These are phyloP conservation scores for Ettlia oleoabundans DNA, from an alignment of 139 green algal species.

Conservation along the genomic window DNA sequence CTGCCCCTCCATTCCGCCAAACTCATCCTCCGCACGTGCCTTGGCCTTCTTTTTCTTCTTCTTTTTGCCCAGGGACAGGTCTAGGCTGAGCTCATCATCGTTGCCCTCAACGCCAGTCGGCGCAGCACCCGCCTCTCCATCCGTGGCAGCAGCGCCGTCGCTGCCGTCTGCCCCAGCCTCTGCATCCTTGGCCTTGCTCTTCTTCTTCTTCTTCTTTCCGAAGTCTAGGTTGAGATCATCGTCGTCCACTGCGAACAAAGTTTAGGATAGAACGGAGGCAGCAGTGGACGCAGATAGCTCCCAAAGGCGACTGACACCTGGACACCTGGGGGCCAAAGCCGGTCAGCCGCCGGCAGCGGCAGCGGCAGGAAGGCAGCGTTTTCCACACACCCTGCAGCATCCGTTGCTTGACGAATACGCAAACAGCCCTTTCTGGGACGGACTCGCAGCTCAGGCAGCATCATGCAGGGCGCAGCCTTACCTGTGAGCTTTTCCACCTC, in stretches of 20 bases:
- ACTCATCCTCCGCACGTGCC: slow-evolving; percentile 56
- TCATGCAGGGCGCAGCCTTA: neutral
- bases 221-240: slow-evolving; percentile 50
- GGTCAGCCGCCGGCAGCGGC: too few relatives aligned
- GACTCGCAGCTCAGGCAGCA: too few relatives aligned
- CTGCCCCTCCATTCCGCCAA: slow-evolving; percentile 42
- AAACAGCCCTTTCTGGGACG: too few relatives aligned
- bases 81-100: slow-evolving; percentile 47
- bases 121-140: neutral
- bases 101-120: neutral
- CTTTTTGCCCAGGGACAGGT: slow-evolving; percentile 47
- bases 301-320: too few relatives aligned
- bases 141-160: too few relatives aligned
- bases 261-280: neutral
- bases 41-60: slow-evolving; percentile 51
- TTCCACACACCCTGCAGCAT: too few relatives aligned
- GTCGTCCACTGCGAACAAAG: slow-evolving; percentile 31
- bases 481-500: slow-evolving; percentile 53
- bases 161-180: neutral
- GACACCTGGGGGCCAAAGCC: too few relatives aligned
- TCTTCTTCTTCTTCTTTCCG: slow-evolving; percentile 68
- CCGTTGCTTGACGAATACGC: too few relatives aligned
- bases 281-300: accelerated
- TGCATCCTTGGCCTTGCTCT: slow-evolving; percentile 40
- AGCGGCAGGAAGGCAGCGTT: too few relatives aligned